Evolutionary conservation across 768 basidiomycete species (phyloP), one percentile per base, ranked within the genome.

Genomic region (Leccinum arenicola): DNA sequence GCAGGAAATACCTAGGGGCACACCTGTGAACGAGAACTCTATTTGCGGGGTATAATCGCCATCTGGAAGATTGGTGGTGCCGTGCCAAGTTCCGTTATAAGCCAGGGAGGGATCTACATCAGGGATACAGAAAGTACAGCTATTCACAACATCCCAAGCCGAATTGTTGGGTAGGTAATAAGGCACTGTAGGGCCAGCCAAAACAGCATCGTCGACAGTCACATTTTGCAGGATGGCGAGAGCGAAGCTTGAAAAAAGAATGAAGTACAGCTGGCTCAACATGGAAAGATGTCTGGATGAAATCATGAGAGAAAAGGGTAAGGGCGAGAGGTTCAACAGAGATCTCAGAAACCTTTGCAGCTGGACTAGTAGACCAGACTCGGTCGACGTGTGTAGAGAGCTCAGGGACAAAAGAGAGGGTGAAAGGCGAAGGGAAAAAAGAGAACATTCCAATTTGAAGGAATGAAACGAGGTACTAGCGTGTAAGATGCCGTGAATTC

Each of bases 1-100:
- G 14, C 25, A 17, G 0, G 9, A 49, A 31, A 4, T 9, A 49
- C 1, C 6, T 9, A 2, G 11, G 15, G 6, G 23, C 59, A 3
- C 40, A 59, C 67, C 67, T 23, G 53, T 59, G 6, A 63, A 61
- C 6, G 54, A 47, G 19, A 68, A 50, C 3, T 57, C 5, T 6
- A 68, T 36, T 3, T 12, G 8, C 19, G 23, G 61, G 7, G 19
- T 12, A 25, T 10, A 17, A 0, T 6, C 21, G 1, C 17, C 15
- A 7, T 1, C 0, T 3, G 45, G 38, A 50, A 1, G 0, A 12
- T 10, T 61, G 11, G 58, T 66, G 9, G 49, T 2, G 5, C 61
- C 66, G 8, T 68, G 66, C 66, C 66, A 68, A 36, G 67, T 68
- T 4, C 52, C 54, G 4, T 64, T 36, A 25, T 66, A 61, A 3